Evolutionary conservation across 129 eudicot species (phyloP), one percentile per base, ranked within the genome.

Genomic region (Helichrysum umbraculigerum): DNA sequence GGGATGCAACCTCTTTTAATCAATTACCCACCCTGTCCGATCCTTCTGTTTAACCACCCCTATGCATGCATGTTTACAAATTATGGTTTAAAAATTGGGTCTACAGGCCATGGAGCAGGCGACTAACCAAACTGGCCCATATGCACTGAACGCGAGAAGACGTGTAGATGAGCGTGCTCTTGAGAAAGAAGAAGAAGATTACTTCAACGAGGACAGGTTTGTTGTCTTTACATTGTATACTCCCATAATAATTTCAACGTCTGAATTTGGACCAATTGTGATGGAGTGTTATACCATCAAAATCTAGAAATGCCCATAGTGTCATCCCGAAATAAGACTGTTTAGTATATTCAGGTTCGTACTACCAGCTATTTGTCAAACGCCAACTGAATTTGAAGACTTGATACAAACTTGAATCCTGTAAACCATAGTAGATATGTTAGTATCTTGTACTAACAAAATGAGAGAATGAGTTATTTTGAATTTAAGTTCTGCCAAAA

Each of bases 131-230:
- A 79, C 62, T 72, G 79, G 81, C 34, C 68, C 79, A 7, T 28
- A 67, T 70, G 66, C 76, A 56, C 70, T 81, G 69, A 90, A 87
- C 63, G 68, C 92, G 22, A 87, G 97, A 84, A 89, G 88, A 81
- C 90, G 89, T 68, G 73, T 79, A 59, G 98, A 91, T 81, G 98
- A 91, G 44, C 96, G 96, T 64, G 97, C 93, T 41, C 79, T 87
- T 71, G 98, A 94, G 80, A 94, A 94, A 78, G 98, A 94, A 79
- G 98, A 94, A 85, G 97, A 94, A 80, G 97, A 91, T 66, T 94
- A 94, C 79, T 94, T 94, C 83, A 94, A 94, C 29, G 93, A 87
- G 72, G 96, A 89, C 80, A 94, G 98, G 98, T 91, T 51, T 69
- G 74, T 17, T 66, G 39, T 47, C 39, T 12, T 12, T 58, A 58